These are phyloP conservation scores for Diplosphaera chodatii DNA, from an alignment of 139 green algal genomes.

Conservation along the genomic window DNA sequence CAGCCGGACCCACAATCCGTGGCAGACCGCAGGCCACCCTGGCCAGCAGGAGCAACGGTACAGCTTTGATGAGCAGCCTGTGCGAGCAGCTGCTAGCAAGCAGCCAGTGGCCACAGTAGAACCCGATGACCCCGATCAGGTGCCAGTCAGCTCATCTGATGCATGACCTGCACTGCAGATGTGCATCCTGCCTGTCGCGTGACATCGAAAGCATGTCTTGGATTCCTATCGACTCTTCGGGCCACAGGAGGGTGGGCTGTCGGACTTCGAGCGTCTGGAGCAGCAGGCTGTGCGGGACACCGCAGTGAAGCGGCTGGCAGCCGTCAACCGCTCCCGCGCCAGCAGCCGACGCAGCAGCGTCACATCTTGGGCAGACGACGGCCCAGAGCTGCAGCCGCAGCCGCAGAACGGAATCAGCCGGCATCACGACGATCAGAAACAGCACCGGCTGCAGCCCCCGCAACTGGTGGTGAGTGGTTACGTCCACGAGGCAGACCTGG, in stretches of 20 bases:
- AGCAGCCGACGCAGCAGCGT: constrained; percentile 3
- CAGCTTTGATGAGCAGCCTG: neutral
- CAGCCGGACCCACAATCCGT: too few species aligned
- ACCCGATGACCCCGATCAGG: too few species aligned
- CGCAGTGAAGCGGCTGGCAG: neutral
- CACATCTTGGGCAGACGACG: neutral
- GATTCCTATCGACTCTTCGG: too few species aligned
- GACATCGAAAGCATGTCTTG: too few species aligned
- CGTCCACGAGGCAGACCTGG: neutral
- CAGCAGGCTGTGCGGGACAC: constrained; percentile 7
- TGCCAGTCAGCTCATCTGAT: too few species aligned
- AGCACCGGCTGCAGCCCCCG: neutral
- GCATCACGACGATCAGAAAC: neutral
- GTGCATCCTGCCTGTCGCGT: too few species aligned
- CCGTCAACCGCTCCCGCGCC: neutral
- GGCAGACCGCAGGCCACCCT: too few species aligned
- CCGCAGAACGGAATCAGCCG: neutral
- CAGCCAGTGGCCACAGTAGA: too few species aligned
- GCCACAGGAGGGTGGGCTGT: too few species aligned
- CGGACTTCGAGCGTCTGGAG: constrained; percentile 1
- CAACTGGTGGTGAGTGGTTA: neutral
- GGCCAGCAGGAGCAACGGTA: too few species aligned
- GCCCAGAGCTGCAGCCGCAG: neutral
- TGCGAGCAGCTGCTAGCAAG: too few species aligned
- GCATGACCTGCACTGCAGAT: too few species aligned